These are phyloP conservation scores for Talaromyces islandicus DNA, from an alignment of 2,329 filamentous ascomycete species.

Conservation along the genomic window DNA sequence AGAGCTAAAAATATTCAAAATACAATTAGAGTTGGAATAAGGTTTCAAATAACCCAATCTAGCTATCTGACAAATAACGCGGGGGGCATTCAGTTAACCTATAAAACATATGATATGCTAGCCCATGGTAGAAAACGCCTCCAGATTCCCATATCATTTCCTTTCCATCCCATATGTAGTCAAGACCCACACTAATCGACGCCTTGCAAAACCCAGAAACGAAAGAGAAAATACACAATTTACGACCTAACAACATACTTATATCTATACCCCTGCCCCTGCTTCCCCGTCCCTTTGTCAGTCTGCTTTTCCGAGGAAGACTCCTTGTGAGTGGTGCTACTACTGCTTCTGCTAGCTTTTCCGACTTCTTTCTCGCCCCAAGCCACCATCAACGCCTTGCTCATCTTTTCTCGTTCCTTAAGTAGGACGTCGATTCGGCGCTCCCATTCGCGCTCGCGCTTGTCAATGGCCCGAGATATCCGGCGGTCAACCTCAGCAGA, in stretches of 20 bases:
- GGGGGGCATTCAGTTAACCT: not conserved
- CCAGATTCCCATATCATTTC: not conserved
- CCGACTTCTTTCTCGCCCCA: slow-evolving; percentile 39
- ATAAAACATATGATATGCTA: not conserved
- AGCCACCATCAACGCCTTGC: slow-evolving; percentile 32
- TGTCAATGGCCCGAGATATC: slow-evolving; percentile 35
- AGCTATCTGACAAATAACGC: too few relatives aligned
- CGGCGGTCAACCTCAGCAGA: slow-evolving; percentile 33
- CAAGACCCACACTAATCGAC: slow-evolving; percentile 11
- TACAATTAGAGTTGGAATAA: too few relatives aligned
- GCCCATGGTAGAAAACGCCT: not conserved
- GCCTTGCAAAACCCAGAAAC: not conserved
- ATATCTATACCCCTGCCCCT: slow-evolving; percentile 33
- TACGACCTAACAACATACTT: slow-evolving; percentile 23
- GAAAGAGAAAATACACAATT: not conserved
- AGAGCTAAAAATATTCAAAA: too few relatives aligned
- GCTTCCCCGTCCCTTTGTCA: slow-evolving; percentile 11
- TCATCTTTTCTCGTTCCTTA: slow-evolving; percentile 35
- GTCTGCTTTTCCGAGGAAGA: not conserved
- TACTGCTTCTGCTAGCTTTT: slow-evolving; percentile 15
- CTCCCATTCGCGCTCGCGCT: slow-evolving; percentile 39
- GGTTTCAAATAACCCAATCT: too few relatives aligned
- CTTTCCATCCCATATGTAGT: slow-evolving; percentile 15
- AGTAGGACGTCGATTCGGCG: slow-evolving; percentile 34
- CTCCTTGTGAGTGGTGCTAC: not conserved